These are phyloP conservation scores for Pseudogymnoascus sp. DNA, from an alignment of 2,329 filamentous ascomycete genomes.

Conservation along the genomic window DNA sequence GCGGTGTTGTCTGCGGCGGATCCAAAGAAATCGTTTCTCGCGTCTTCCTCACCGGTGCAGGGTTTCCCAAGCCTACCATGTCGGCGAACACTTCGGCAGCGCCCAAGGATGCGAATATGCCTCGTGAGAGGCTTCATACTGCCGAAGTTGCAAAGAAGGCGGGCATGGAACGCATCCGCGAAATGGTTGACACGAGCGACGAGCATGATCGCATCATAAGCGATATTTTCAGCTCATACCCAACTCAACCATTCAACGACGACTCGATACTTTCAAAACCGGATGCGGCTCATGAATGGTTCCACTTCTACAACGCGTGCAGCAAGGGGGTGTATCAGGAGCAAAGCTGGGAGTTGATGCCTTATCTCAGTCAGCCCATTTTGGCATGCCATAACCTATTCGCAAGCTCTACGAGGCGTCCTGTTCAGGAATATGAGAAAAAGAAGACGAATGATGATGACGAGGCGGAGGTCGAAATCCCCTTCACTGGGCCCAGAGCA, in stretches of 20 bases:
- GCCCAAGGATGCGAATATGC: slow-evolving; percentile 26
- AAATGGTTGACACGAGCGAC: slow-evolving; percentile 72
- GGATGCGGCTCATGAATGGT: slow-evolving; percentile 74
- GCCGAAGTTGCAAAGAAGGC: slow-evolving; percentile 65
- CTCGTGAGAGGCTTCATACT: slow-evolving; percentile 57
- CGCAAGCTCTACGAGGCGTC: slow-evolving; percentile 52
- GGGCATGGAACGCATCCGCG: slow-evolving; percentile 61
- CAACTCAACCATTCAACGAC: slow-evolving; percentile 83
- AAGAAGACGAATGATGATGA: slow-evolving; percentile 40
- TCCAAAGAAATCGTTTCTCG: slow-evolving; percentile 67
- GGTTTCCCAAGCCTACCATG: slow-evolving; percentile 44
- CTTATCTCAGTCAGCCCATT: slow-evolving; percentile 79
- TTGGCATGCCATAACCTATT: slow-evolving; percentile 91
- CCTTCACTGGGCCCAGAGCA: slow-evolving; percentile 75
- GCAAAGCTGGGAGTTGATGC: slow-evolving; percentile 86
- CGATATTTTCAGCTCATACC: slow-evolving; percentile 81
- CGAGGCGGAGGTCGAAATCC: slow-evolving; percentile 46
- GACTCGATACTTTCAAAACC: slow-evolving; percentile 88
- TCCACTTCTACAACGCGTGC: slow-evolving; percentile 83
- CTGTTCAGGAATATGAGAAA: slow-evolving; percentile 36
- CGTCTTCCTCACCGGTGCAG: slow-evolving; percentile 72
- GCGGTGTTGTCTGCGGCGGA: slow-evolving; percentile 64
- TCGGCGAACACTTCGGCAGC: slow-evolving; percentile 10
- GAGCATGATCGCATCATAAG: slow-evolving; percentile 71
- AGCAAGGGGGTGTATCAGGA: slow-evolving; percentile 70